Evolutionary conservation across 1,139 yeast genomes (phyloP).

Genomic region (Yamadazyma friedrichii): DNA sequence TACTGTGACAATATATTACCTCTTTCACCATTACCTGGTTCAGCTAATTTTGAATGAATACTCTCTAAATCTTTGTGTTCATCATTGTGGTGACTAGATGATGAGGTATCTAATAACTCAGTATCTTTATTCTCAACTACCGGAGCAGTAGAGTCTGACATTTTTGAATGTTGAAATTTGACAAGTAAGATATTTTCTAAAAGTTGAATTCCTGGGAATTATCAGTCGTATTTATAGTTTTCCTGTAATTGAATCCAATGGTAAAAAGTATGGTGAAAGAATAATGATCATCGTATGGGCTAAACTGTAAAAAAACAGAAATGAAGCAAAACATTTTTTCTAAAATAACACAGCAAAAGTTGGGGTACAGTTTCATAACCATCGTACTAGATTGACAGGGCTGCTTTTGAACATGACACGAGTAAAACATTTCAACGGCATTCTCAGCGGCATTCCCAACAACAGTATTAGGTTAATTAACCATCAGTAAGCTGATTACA

Average conservation of each 20-base stretch:
- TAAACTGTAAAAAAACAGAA: conserved; percentile 1
- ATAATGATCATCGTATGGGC: no score
- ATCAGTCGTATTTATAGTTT: conserved; percentile 3
- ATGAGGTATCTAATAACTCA: conserved; percentile 13
- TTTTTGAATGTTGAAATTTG: not conserved
- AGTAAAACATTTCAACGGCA: no score
- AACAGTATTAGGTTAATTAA: no score
- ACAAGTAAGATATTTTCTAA: not conserved
- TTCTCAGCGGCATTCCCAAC: no score
- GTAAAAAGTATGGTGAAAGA: no score
- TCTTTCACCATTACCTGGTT: conserved; percentile 27
- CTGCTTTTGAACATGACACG: no score
- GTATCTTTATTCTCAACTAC: conserved; percentile 15
- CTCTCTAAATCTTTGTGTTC: conserved; percentile 24
- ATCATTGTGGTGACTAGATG: conserved; percentile 1
- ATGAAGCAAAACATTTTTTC: not conserved
- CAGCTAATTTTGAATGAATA: conserved; percentile 20
- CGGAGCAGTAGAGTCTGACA: conserved; percentile 14
- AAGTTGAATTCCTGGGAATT: not conserved
- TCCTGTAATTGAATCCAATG: not conserved
- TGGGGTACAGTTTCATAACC: conserved; percentile 2
- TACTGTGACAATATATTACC: conserved; percentile 66
- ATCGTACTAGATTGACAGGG: not conserved
- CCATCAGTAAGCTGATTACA: no score
- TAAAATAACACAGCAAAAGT: not conserved